phyloP scores from a whole-genome alignment of 257 asterid genomes.

The Leonotis leonurus region DNA sequence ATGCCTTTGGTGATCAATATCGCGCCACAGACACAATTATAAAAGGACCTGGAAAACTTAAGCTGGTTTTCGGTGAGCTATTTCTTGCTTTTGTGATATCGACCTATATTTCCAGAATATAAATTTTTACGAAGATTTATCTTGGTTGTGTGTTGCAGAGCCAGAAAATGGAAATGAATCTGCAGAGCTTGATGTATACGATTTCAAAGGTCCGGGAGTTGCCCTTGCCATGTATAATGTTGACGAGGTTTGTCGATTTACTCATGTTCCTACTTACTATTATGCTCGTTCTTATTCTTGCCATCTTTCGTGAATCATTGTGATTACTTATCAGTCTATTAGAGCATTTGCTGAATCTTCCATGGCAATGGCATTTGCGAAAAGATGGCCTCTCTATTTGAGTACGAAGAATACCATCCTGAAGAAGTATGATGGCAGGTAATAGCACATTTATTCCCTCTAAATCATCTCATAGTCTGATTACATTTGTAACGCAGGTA shows the following conservation, averaged over 20 bases:
- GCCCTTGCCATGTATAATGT: conserved; percentile 91
- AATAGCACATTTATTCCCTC: conserved; percentile 7
- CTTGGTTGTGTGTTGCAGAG: conserved; percentile 27
- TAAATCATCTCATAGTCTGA: background rate
- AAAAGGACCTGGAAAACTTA: conserved; percentile 80
- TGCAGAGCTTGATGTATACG: conserved; percentile 51
- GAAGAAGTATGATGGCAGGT: conserved; percentile 96
- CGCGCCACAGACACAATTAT: conserved; percentile 78
- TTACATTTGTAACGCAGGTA: no score
- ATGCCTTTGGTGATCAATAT: conserved; percentile 93
- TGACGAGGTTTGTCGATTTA: conserved; percentile 51
- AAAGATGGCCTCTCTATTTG: conserved; percentile 88
- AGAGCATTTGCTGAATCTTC: conserved; percentile 94
- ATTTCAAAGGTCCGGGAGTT: conserved; percentile 86
- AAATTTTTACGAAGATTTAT: background rate
- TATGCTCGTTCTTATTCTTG: background rate
- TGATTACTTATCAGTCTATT: conserved; percentile 50
- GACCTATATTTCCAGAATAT: background rate
- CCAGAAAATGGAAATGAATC: conserved; percentile 72
- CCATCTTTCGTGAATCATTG: background rate
- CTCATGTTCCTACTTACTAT: conserved; percentile 6
- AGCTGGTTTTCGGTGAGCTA: conserved; percentile 78
- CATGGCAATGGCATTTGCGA: conserved; percentile 77
- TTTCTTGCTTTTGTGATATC: background rate
- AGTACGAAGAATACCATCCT: conserved; percentile 90